Percentiles rank a stretch among this genome's conserved stretches.
Evolutionary conservation across 495 filamentous ascomycete genomes (phyloP).

Genomic region (Pyrenula massariospora): DNA sequence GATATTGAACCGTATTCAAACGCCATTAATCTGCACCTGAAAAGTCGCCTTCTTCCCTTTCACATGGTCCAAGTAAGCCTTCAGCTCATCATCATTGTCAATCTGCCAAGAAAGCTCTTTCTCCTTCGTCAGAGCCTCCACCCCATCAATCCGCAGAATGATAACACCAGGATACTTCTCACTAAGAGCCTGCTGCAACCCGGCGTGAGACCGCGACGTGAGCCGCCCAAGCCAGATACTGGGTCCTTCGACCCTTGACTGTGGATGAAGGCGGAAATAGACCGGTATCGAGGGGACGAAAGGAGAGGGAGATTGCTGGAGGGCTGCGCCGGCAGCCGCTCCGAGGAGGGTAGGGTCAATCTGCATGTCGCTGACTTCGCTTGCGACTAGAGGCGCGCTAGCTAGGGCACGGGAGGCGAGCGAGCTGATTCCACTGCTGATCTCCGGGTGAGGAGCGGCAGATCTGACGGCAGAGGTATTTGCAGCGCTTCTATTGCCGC

Average conservation of each 20-base stretch:
- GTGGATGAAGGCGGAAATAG: constrained; percentile 52
- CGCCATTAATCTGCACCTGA: constrained; percentile 31
- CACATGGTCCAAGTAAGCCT: constrained; percentile 54
- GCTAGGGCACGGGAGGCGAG: constrained; percentile 39
- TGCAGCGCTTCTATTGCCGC: background rate
- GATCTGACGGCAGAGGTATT: background rate
- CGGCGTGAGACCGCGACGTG: constrained; percentile 37
- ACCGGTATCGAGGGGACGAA: constrained; percentile 37
- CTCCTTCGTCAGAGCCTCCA: constrained; percentile 48
- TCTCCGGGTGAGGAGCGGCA: constrained; percentile 3
- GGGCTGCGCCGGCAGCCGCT: constrained; percentile 30
- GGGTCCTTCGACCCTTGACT: constrained; percentile 32
- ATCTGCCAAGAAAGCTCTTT: constrained; percentile 46
- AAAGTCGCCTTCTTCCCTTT: constrained; percentile 55
- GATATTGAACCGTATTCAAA: too few relatives aligned
- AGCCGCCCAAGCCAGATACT: constrained; percentile 56
- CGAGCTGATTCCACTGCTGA: constrained; percentile 38
- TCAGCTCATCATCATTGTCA: constrained; percentile 57
- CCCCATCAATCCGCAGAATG: constrained; percentile 50
- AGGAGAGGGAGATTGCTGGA: constrained; percentile 23
- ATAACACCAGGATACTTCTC: constrained; percentile 41
- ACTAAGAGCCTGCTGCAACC: constrained; percentile 41
- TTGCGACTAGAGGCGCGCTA: constrained; percentile 27
- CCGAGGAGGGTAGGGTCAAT: constrained; percentile 53
- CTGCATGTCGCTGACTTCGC: constrained; percentile 44